Evolutionary conservation across 2,329 filamentous ascomycete species (phyloP), one percentile per base, ranked within the genome.

Genomic region (Allantophomopsis cytisporea): DNA sequence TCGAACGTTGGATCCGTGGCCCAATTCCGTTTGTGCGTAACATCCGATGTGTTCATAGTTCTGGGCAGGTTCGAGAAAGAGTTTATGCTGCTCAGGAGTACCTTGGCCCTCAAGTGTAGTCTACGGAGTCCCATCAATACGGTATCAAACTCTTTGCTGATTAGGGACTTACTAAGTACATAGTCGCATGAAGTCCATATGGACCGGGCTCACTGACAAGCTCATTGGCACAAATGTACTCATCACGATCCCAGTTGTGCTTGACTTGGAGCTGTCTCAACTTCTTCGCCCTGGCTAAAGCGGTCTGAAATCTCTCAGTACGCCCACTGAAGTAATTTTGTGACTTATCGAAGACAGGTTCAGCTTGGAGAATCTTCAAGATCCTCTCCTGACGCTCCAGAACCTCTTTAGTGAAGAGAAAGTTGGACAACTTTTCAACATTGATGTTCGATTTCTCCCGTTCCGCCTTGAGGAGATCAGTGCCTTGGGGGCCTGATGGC

Each of bases 21-120:
- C 83, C 32, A 88, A 63, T 59, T 88, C 83, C 0, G 83, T 88
- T 59, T 88, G 83, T 7, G 82, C 82, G 51, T 88, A 88, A 52
- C 82, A 87, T 39, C 83, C 83, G 47, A 86, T 81, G 50, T 76
- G 73, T 53, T 84, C 66, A 60, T 85, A 86, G 33, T 71, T 71
- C 47, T 75, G 64, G 1, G 82, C 81, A 31, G 65, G 72, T 53
- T 81, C 72, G 28, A 85, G 67, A 64, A 83, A 88, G 41, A 76
- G 64, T 56, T 82, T 74, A 50, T 82, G 76, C 55, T 88, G 83
- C 53, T 82, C 80, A 0, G 79, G 71, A 4, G 74, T 83, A 20
- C 76, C 75, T 62, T 87, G 83, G 48, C 82, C 79, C 20, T 71
- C 66, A 23, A 86, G 65, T 0, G 82, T 86, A 34, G 76, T 71